Conservation (phyloP, 768 basidiomycete genomes). For the Jaapia argillacea region DNA sequence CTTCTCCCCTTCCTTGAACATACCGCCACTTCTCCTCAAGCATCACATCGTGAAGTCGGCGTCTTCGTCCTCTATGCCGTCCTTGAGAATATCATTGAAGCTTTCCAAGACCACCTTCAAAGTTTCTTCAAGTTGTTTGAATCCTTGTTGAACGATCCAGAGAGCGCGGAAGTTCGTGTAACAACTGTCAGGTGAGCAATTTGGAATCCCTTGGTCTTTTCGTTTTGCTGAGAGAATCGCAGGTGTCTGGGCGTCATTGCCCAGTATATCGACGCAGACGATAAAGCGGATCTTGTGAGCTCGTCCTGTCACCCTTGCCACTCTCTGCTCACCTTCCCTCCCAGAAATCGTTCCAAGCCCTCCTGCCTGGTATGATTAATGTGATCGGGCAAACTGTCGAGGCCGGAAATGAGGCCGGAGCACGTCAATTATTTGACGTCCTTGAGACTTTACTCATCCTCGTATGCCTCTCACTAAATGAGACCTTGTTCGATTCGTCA, state of each 20-base stretch:
- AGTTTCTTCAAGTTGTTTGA: constrained; percentile 76
- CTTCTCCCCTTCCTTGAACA: constrained; percentile 83
- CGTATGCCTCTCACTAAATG: constrained; percentile 39
- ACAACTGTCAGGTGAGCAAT: constrained; percentile 69
- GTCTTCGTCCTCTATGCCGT: constrained; percentile 85
- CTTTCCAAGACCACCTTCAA: constrained; percentile 68
- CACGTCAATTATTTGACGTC: constrained; percentile 89
- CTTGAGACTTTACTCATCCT: constrained; percentile 93
- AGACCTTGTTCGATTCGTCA: background rate
- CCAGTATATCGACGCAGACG: constrained; percentile 82
- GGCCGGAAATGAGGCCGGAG: constrained; percentile 65
- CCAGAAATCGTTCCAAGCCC: constrained; percentile 78
- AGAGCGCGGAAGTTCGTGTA: constrained; percentile 83
- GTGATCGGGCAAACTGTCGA: constrained; percentile 83
- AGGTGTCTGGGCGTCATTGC: constrained; percentile 75
- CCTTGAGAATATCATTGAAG: constrained; percentile 84
- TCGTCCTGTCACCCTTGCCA: constrained; percentile 1
- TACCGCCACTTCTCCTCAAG: constrained; percentile 57
- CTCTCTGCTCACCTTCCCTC: background rate
- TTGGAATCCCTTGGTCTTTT: background rate
- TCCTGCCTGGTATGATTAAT: constrained; percentile 81
- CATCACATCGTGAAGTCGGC: constrained; percentile 83
- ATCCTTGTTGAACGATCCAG: constrained; percentile 64
- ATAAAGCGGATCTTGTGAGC: constrained; percentile 78
- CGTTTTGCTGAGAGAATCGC: background rate